Evolutionary conservation across 2,329 filamentous ascomycete genomes (phyloP), one percentile per base, ranked within the genome.

Genomic region (Penicillium sp.): DNA sequence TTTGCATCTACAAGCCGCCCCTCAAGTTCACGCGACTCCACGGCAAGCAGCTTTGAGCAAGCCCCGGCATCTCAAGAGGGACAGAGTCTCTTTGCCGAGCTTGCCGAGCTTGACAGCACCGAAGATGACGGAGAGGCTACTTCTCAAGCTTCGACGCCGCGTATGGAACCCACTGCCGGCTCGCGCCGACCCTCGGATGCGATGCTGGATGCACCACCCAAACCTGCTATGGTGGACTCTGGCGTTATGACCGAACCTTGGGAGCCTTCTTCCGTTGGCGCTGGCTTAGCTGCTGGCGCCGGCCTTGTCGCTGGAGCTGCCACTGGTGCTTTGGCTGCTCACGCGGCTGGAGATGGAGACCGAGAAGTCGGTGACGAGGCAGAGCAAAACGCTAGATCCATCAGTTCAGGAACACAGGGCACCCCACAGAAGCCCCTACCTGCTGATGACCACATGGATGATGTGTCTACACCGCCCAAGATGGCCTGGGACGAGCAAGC

Each of bases 51-150:
- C 62, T 76, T 82, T 59, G 75, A 73, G 42, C 77, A 76, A 54
- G 76, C 75, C 48, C 67, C 74, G 31, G 75, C 72, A 40, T 77
- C 76, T n/a, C 74, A 77, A 47, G 77, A 78, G 59, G 82, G 84
- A 14, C 90, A 96, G 77, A 97, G 89, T 67, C 79, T 99, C 47
- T 96, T 94, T 70, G 92, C 92, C 39, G 94, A 99, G 73, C 82
- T 99, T 40, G 90, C 89, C 49, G 90, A 91, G 61, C 78, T 97
- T 41, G 88, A 85, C 57, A 85, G 85, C 53, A 78, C 68, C 59
- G 88, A 88, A 62, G 89, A 90, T 58, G 89, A 90, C 7, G 68
- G 69, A 55, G 87, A 88, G 57, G 87, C 68, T 18, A 57, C 61
- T 39, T 75, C 75, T 8, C 68, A 67, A 34, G 57, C 66, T 8